Evolutionary conservation across 257 asterid genomes (phyloP), one percentile per base, ranked within the genome.

Genomic region (Eucommia ulmoides): DNA sequence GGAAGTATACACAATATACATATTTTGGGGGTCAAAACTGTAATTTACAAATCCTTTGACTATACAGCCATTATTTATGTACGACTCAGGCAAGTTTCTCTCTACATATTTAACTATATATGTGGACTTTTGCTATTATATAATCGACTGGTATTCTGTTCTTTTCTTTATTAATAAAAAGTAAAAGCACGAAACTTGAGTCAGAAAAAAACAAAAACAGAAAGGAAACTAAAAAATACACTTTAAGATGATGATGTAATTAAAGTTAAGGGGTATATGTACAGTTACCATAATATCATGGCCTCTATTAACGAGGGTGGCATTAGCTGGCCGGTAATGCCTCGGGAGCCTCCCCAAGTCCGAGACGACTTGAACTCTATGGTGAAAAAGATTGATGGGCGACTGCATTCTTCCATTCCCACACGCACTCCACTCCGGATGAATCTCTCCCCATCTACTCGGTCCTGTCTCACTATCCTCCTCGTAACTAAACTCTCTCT

Each of bases 361-460:
- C 19, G 60, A 52, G 41, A 64, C 58, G 0, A 70, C 47, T 25
- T n/a, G 15, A 0, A 78, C 82, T 55, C 80, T 76, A 23, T 44
- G 75, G 50, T 47, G 46, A 1, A 79, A 59, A 73, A 84, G 45
- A 50, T 81, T 84, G 17, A 81, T 71, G 0, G 95, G 93, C 25
- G 95, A 84, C 59, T 84, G 91, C 70, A 62, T 49, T 1, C 50
- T 58, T 9, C 95, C 95, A 20, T 45, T 52, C 16, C 42, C 62
- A 60, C 95, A 84, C 14, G 84, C 80, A 3, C 41, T 67, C 93
- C 95, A 84, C 54, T 81, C 93, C 52, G 52, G 58, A 67, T 66
- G 70, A 12, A 84, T 29, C 33, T 61, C 42, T 24, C 95, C 95
- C 91, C 95, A 84, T 41, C 56, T 60, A 42, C 25, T 49, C 9